These are phyloP conservation scores for Blastomyces emzantsi DNA, from an alignment of 2,329 filamentous ascomycete genomes.

Conservation along the genomic window DNA sequence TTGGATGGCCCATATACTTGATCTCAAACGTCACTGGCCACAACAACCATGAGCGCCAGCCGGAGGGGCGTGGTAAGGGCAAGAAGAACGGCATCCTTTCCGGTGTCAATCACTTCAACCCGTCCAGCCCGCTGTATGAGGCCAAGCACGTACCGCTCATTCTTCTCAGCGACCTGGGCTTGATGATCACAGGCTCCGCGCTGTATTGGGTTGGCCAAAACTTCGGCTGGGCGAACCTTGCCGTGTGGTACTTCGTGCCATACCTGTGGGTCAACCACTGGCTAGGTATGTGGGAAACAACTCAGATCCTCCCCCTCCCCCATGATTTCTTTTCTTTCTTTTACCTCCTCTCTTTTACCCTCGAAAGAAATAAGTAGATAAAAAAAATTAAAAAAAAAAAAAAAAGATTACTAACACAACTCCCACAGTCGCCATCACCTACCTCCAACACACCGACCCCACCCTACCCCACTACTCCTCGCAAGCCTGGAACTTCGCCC, in stretches of 20 bases:
- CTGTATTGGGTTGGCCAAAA: conserved; percentile 63
- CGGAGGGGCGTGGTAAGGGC: conserved; percentile 85
- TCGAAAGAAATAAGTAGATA: too few species aligned
- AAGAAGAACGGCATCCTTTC: conserved; percentile 73
- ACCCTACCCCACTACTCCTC: conserved; percentile 85
- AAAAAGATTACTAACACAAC: not conserved
- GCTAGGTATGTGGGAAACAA: conserved; percentile 61
- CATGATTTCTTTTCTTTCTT: not conserved
- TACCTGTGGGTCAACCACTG: conserved; percentile 99
- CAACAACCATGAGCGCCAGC: conserved; percentile 84
- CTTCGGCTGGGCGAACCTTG: conserved; percentile 76
- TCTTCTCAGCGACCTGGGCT: conserved; percentile 73
- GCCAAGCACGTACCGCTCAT: conserved; percentile 83
- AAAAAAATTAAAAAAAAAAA: too few species aligned
- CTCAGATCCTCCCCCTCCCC: not conserved
- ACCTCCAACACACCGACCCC: conserved; percentile 93
- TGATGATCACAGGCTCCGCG: conserved; percentile 52
- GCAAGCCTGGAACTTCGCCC: conserved; percentile 83
- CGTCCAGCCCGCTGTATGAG: conserved; percentile 81
- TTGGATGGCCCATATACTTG: conserved; percentile 91
- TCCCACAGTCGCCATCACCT: conserved; percentile 87
- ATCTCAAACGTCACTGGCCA: conserved; percentile 90
- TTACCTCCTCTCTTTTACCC: not conserved
- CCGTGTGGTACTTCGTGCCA: conserved; percentile 90
- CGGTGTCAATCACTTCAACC: conserved; percentile 94